Base-by-base conservation (phyloP, 495 filamentous ascomycete genomes). In the Aspergillus biplanus region DNA sequence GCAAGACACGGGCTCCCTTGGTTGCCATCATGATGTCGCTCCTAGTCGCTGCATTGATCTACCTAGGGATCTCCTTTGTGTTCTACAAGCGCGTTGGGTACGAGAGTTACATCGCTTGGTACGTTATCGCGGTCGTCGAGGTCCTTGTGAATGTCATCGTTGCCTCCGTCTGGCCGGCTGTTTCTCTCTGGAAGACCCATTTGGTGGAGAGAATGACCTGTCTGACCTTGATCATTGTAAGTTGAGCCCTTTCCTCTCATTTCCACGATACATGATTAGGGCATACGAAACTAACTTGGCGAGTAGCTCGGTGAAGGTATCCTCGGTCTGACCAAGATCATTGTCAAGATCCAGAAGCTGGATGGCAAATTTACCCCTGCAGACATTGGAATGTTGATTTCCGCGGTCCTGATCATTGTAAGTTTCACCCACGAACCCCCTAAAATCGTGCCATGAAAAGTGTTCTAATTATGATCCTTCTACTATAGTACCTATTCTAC, bases 151-250 rank as follows among this genome's bases (percentile, higher is more conserved):
- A 44, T 47, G 55, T 58, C 18, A 37, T 21, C 33, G 55, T 58
- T 27, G 55, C 55, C 13, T 33, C 55, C 3, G 6, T 44, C 16
- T 58, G 55, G 55, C 55, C 55, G 15, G 55, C 42, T 32, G 11
- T 58, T 33, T 58, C 55, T 9, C 37, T 58, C 27, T 58, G 42
- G 37, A 58, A 58, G 37, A 48, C 55, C 35, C 55, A 58, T 47
- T 37, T 58, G 7, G 55, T 58, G 32, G 55, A 58, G 55, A 3
- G 34, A 46, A 58, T 58, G 55, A 58, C 55, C 27, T 58, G 55
- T 11, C n/a, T 58, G 34, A 58, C 55, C 6, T 32, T 58, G 55
- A 58, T 58, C 32, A 58, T 58, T 27, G 55, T 58, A 58, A 8
- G 55, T 58, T 9, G 21, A 27, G 21, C 21, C 21, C 21, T 27